Evolutionary conservation across 129 eudicot genomes (phyloP).

Genomic region (Centella asiatica): DNA sequence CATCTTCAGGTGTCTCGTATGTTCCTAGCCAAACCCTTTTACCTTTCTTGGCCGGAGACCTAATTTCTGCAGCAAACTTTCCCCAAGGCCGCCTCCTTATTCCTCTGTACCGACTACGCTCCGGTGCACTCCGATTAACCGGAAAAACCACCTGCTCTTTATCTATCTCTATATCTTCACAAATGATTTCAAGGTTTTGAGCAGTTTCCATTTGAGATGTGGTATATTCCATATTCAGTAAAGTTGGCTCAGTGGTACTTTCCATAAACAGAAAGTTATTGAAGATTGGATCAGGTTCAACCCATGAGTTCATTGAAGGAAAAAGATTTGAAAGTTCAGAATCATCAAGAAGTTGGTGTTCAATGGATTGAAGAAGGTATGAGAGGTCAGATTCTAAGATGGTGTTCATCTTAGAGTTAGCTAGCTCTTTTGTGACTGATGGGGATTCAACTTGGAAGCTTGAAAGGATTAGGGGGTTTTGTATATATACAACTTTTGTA

Average conservation of each 20-base stretch:
- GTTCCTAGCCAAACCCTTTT: slow-evolving; percentile 12
- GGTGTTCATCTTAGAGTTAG: neutral
- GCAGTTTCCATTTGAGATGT: neutral
- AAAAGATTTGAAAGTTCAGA: neutral
- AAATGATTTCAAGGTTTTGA: neutral
- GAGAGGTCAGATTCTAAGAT: slow-evolving; percentile 3
- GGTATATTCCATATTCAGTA: slow-evolving; percentile 6
- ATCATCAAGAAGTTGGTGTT: slow-evolving; percentile 8
- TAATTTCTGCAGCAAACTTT: slow-evolving; percentile 7
- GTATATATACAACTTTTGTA: no score
- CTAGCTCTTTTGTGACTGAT: no score
- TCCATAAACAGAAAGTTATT: slow-evolving; percentile 3
- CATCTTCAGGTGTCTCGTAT: slow-evolving; percentile 12
- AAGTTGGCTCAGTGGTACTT: neutral
- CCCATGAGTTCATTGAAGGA: slow-evolving; percentile 2
- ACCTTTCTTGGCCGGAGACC: slow-evolving; percentile 10
- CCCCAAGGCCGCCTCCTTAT: slow-evolving; percentile 13
- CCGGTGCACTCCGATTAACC: neutral
- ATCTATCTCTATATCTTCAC: slow-evolving; percentile 3
- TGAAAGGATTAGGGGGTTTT: no score
- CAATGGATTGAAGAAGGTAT: slow-evolving; percentile 2
- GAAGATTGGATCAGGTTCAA: neutral
- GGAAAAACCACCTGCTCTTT: neutral
- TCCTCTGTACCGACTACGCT: slow-evolving; percentile 9
- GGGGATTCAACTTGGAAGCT: no score